Evolutionary conservation across 164 flowering plant genomes (phyloP), one percentile per base, ranked within the genome.

Genomic region (Vitis vinifera): DNA sequence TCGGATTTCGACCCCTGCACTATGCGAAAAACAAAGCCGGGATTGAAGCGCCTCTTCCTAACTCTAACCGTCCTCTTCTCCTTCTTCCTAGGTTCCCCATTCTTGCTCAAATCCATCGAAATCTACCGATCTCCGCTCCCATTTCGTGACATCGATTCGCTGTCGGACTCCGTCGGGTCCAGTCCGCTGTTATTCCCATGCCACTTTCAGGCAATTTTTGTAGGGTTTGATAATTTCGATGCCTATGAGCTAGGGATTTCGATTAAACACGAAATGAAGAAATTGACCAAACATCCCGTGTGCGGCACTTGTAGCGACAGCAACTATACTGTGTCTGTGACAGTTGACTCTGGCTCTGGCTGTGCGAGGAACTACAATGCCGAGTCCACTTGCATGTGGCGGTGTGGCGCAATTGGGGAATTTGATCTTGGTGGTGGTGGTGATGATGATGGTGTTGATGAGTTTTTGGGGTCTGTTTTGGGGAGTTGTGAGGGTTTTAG

Each of bases 111-210:
- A 74, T 83, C 99, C 8, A 79, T 91, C 1, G 98, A 90, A 76
- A 93, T 95, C 67, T 93, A 93, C 79, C 84, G 98, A 17, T 85
- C 97, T 2, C 89, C 98, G 8, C 84, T 95, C 15, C 99, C 98
- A 1, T 95, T 91, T 68, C 70, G 58, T 1, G 89, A 85, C 31
- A 93, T 95, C 47, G 91, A 94, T 68, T 71, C 78, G 6, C 78
- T 95, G 17, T 82, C 89, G 1, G 52, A 66, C 51, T 71, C 68
- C 1, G 70, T 90, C n/a, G 83, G 85, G 23, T 80, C 89, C 44
- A 71, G 60, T 17, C 83, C 84, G 0, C 27, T 93, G 49, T 51
- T 47, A 27, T 85, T 95, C 63, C 97, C 97, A 6, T 93, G 92
- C 66, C 83, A 71, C 14, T 93, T 95, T 55, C 96, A 78, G 11